phyloP scores from a whole-genome alignment of 805 yeast genomes.

The Yarrowia yakushimensis region DNA sequence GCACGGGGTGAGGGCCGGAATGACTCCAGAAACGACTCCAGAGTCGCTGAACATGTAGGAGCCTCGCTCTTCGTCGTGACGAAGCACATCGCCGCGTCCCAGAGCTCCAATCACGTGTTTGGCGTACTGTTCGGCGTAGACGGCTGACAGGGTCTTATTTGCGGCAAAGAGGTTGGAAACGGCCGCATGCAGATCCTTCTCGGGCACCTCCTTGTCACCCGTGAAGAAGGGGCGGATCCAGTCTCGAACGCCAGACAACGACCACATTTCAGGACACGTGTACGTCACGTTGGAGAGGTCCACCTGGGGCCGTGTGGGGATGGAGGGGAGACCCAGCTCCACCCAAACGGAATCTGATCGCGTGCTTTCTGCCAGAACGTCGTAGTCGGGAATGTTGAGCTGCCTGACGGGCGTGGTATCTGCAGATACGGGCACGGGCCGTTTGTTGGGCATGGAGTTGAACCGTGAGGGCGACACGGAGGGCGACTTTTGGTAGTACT shows the following conservation, averaged over 20 bases:
- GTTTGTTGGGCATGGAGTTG: slow-evolving; percentile 23
- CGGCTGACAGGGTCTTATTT: neutral
- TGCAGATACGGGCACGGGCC: neutral
- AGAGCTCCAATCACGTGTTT: slow-evolving; percentile 13
- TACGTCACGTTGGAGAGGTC: slow-evolving; percentile 1
- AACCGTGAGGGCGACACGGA: neutral
- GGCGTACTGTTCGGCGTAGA: slow-evolving; percentile 19
- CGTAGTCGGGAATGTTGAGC: slow-evolving; percentile 16
- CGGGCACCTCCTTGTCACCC: slow-evolving; percentile 11
- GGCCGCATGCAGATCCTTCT: neutral
- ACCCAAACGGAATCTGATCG: neutral
- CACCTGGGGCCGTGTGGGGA: slow-evolving; percentile 3
- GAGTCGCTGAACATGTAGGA: slow-evolving; percentile 15
- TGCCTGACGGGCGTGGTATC: slow-evolving; percentile 6
- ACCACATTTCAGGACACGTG: slow-evolving; percentile 14
- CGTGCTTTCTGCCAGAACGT: neutral
- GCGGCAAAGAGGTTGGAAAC: slow-evolving; percentile 10
- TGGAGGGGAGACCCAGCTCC: slow-evolving; percentile 12
- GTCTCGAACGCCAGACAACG: neutral
- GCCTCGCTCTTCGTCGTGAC: slow-evolving; percentile 1
- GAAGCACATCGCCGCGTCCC: neutral
- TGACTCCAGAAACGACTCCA: slow-evolving; percentile 13
- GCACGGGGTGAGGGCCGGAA: neutral
- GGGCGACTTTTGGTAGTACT: neutral
- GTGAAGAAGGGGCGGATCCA: slow-evolving; percentile 11